A percentile compares a stretch with the other conserved stretches of the same genome.
Evolutionary conservation across 371 early-diverging fungal genomes (phyloP).

Genomic region (Mortierella sp.): DNA sequence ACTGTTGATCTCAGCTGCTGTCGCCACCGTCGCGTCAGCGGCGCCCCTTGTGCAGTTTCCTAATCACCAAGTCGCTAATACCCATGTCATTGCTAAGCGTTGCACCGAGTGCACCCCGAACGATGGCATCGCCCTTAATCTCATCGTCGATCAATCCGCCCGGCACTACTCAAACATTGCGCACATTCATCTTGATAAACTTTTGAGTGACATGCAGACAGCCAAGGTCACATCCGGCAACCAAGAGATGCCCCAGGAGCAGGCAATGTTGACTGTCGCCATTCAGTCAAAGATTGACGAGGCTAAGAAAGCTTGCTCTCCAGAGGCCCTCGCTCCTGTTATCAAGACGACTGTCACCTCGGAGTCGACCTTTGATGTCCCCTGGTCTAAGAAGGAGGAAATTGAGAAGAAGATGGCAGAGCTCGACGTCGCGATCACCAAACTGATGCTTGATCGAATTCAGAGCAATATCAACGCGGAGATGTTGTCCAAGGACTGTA

Average conservation of each 20-base stretch:
- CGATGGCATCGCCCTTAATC: conserved; percentile 16
- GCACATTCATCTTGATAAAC: neutral
- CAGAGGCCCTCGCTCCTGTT: conserved; percentile 15
- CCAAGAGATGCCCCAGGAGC: conserved; percentile 22
- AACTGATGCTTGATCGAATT: conserved; percentile 22
- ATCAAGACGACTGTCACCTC: conserved; percentile 27
- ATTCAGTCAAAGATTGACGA: conserved; percentile 36
- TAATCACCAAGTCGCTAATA: neutral
- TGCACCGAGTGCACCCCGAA: conserved; percentile 20
- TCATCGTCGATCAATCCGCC: conserved; percentile 19
- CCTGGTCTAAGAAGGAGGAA: conserved; percentile 42
- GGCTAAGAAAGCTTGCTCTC: conserved; percentile 31
- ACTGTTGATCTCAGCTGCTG: conserved; percentile 40
- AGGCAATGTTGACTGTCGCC: conserved; percentile 8
- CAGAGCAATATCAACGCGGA: conserved; percentile 36
- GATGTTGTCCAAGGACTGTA: conserved; percentile 48
- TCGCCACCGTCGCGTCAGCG: conserved; percentile 30
- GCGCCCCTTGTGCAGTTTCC: conserved; percentile 5
- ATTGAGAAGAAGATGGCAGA: conserved; percentile 28
- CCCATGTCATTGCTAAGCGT: conserved; percentile 2
- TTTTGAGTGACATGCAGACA: neutral
- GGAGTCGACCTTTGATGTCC: conserved; percentile 24
- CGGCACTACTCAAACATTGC: conserved; percentile 23
- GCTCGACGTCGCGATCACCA: conserved; percentile 19
- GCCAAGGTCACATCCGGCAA: neutral